phyloP scores from a whole-genome alignment of 208 protist genomes.

The Entamoeba moshkovskii region DNA sequence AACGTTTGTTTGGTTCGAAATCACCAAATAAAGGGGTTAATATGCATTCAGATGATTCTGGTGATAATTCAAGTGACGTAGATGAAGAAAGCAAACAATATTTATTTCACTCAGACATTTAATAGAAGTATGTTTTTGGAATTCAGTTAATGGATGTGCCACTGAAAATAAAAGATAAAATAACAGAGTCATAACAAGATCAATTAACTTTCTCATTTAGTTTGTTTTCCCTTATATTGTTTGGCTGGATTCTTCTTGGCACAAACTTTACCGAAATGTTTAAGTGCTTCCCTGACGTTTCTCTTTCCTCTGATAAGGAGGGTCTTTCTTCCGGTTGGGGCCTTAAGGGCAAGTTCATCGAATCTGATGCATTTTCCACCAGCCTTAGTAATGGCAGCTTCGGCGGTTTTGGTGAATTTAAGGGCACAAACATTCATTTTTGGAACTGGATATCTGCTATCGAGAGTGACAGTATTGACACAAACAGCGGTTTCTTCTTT shows the following conservation, averaged over 20 bases:
- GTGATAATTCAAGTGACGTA: too few species aligned
- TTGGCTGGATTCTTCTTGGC: neutral
- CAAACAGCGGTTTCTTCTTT: slow-evolving; percentile 84
- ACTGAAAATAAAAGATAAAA: neutral
- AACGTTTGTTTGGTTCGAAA: neutral
- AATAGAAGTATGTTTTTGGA: neutral
- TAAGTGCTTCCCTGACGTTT: slow-evolving; percentile 76
- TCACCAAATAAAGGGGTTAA: neutral
- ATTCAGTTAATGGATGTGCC: neutral
- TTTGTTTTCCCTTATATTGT: neutral
- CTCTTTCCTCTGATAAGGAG: slow-evolving; percentile 83
- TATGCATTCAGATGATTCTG: neutral
- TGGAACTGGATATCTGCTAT: slow-evolving; percentile 69
- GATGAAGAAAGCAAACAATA: too few species aligned
- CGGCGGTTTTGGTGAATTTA: slow-evolving; percentile 86
- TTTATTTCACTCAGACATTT: too few species aligned
- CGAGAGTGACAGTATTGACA: slow-evolving; percentile 92
- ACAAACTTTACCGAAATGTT: slow-evolving; percentile 75
- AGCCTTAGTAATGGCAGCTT: slow-evolving; percentile 83
- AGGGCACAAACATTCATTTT: slow-evolving; percentile 79
- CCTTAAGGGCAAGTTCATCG: slow-evolving; percentile 86
- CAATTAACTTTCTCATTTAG: neutral
- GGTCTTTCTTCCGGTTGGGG: slow-evolving; percentile 84
- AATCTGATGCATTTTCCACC: slow-evolving; percentile 95
- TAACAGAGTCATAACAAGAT: neutral